These are phyloP conservation scores for Phytopythium montanum DNA, from an alignment of 352 stramenopile genomes.

Conservation along the genomic window DNA sequence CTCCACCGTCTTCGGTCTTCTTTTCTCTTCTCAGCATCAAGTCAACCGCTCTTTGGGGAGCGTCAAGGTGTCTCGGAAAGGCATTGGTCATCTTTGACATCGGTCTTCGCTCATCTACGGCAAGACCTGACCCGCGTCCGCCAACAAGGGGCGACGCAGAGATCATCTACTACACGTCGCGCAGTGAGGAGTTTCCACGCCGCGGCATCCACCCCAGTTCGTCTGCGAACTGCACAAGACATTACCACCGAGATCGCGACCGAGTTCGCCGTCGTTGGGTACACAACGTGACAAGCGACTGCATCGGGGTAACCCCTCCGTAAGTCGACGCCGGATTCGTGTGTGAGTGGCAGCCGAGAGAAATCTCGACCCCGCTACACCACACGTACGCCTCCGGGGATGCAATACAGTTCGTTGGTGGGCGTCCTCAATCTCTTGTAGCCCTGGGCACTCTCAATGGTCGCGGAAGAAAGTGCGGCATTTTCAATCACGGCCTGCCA, in stretches of 20 bases:
- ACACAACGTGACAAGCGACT: background rate
- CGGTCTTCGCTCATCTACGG: background rate
- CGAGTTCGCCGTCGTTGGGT: background rate
- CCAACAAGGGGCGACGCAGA: background rate
- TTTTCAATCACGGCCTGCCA: background rate
- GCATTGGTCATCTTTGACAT: background rate
- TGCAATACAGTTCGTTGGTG: too few species aligned
- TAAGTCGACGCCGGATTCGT: background rate
- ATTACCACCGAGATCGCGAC: background rate
- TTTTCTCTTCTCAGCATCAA: background rate
- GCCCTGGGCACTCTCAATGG: too few species aligned
- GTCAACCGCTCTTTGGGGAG: background rate
- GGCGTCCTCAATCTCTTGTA: too few species aligned
- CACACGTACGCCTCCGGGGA: too few species aligned
- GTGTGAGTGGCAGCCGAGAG: background rate
- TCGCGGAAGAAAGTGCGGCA: too few species aligned
- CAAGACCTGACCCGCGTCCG: background rate
- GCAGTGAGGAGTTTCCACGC: slow-evolving; percentile 1
- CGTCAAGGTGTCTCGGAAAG: background rate
- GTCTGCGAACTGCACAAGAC: background rate
- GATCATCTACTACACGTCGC: background rate
- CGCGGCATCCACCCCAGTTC: background rate
- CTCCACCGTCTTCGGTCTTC: slow-evolving; percentile 1
- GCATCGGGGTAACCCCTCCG: background rate
- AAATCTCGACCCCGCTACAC: background rate